Base-by-base conservation (phyloP, 176 grass and related monocot species). In the Avena atlantica region DNA sequence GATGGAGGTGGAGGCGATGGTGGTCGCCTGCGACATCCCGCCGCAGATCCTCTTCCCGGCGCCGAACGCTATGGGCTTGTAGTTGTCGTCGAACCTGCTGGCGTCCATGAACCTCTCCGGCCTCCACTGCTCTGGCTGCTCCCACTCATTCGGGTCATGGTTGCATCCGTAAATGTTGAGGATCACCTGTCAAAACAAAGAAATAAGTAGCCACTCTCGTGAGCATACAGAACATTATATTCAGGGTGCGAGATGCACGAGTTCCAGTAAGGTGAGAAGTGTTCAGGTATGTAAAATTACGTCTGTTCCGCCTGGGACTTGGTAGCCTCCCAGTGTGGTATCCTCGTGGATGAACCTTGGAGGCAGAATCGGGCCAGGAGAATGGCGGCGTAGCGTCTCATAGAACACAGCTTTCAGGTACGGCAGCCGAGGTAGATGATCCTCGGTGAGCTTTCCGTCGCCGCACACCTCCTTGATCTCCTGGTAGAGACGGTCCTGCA, bases 101-200 rank as follows among this genome's bases (percentile, higher is more conserved):
- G 31, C 31, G 11, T 71, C 79, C 65, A 97, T 27, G 74, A 93
- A 97, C 85, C 95, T 91, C 87, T 95, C 95, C 12, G 95, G 95
- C n/a, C 34, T 88, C 95, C 95, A 97, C 27, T 91, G 85, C 69
- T 93, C 76, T 0, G 95, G 95, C 12, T 87, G 51, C 8, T 78
- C 75, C 95, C 95, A 97, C 9, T 83, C 89, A 9, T 24, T 79
- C 48, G 90, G 88, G 86, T 95, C 81, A 93, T 95, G 92, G 80
- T 95, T 93, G 87, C 95, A 97, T 9, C 52, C 95, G 8, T 95
- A 95, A 21, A 97, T 62, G 65, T 97, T 97, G 85, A 97, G 87
- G 20, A 88, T 78, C 56, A 97, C 68, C 93, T 97, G 74, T 65
- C 66, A 74, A 52, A 48, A 48, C 45, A 2, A 48, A 42, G 40